Evolutionary conservation across 768 basidiomycete genomes (phyloP).

Genomic region (Scleroderma citrinum): DNA sequence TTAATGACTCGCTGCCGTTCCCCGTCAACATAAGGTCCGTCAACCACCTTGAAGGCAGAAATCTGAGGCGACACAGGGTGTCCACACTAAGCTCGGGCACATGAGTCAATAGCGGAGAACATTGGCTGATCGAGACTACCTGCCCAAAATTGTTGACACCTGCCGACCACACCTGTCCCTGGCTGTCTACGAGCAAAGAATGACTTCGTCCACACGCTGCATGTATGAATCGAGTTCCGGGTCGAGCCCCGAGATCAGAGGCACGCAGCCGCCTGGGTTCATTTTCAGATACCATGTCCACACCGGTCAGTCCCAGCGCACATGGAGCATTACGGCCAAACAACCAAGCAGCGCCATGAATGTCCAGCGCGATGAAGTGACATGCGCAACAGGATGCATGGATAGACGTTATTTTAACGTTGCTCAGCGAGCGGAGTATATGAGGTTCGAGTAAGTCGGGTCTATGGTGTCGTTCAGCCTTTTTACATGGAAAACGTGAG

Average conservation of each 20-base stretch:
- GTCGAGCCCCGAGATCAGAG: slow-evolving; percentile 51
- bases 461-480: slow-evolving; percentile 30
- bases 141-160: slow-evolving; percentile 81
- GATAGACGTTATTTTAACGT: slow-evolving; percentile 66
- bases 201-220: slow-evolving; percentile 85
- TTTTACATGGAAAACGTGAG: too few species aligned
- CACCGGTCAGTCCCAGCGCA: slow-evolving; percentile 55
- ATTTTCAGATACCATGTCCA: slow-evolving; percentile 65
- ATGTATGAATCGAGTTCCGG: slow-evolving; percentile 60
- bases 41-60: slow-evolving; percentile 55
- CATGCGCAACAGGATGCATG: slow-evolving; percentile 74
- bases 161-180: slow-evolving; percentile 78
- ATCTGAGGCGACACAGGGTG: slow-evolving; percentile 63
- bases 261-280: slow-evolving; percentile 60
- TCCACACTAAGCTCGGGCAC: slow-evolving; percentile 50
- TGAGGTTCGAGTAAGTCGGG: slow-evolving; percentile 86
- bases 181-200: slow-evolving; percentile 74
- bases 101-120: neutral
- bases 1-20: slow-evolving; percentile 60
- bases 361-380: slow-evolving; percentile 70
- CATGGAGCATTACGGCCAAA: slow-evolving; percentile 79
- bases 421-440: slow-evolving; percentile 82
- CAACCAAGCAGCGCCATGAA: slow-evolving; percentile 78
- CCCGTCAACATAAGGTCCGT: slow-evolving; percentile 52
- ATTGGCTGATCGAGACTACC: slow-evolving; percentile 32